phyloP scores from a whole-genome alignment of 805 yeast species.

The Sugiyamaella marilandica region DNA sequence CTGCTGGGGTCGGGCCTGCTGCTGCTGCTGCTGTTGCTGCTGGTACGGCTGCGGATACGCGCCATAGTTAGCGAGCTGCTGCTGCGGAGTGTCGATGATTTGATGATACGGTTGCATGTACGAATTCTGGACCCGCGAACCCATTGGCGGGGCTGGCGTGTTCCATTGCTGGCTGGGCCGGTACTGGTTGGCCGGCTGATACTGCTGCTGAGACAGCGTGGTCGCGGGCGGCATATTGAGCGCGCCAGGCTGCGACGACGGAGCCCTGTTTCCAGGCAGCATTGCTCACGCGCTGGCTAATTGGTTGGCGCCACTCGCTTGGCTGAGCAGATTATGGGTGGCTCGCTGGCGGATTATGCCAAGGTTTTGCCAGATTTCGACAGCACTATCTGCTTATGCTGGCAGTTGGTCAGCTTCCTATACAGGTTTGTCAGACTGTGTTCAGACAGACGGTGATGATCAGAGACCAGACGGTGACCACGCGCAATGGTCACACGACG shows the following conservation, averaged over 20 bases:
- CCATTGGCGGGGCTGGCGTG: slow-evolving; percentile 2
- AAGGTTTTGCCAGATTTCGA: too few relatives aligned
- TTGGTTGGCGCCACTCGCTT: slow-evolving; percentile 2
- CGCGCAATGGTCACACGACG: too few relatives aligned
- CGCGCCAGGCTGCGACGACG: slow-evolving; percentile 3
- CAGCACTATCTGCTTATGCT: too few relatives aligned
- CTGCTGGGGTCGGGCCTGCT: slow-evolving; percentile 6
- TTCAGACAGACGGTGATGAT: too few relatives aligned
- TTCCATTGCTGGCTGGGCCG: slow-evolving; percentile 8
- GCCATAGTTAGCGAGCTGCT: slow-evolving; percentile 1
- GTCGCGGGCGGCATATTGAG: not conserved
- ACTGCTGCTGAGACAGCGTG: not conserved
- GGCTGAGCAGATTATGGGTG: too few relatives aligned
- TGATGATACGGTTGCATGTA: slow-evolving; percentile 6
- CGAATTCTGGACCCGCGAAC: not conserved
- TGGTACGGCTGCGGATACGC: slow-evolving; percentile 9
- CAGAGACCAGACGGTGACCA: too few relatives aligned
- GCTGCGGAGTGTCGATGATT: slow-evolving; percentile 7
- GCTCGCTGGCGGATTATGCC: too few relatives aligned
- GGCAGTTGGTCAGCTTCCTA: too few relatives aligned
- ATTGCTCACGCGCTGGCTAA: not conserved
- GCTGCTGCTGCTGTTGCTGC: slow-evolving; percentile 13
- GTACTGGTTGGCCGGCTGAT: slow-evolving; percentile 6
- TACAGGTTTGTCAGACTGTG: too few relatives aligned
- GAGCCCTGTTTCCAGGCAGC: slow-evolving; percentile 2